These are phyloP conservation scores for Neurospora crassa DNA, from an alignment of 2,329 filamentous ascomycete genomes.

Conservation along the genomic window DNA sequence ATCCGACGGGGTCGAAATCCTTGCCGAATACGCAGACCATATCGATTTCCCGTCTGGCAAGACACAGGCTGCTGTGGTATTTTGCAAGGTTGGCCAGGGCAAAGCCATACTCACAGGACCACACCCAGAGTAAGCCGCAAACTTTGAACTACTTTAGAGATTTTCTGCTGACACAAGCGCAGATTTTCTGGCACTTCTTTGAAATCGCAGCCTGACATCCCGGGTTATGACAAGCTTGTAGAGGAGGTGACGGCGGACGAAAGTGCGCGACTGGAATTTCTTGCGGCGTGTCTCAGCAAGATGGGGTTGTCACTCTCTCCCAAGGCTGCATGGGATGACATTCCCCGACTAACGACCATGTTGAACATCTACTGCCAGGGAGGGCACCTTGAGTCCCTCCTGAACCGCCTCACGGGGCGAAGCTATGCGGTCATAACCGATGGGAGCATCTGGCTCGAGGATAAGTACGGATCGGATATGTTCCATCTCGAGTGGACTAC, in stretches of 20 bases:
- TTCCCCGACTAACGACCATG: background rate
- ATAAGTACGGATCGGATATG: slow-evolving; percentile 69
- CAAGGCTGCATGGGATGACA: slow-evolving; percentile 23
- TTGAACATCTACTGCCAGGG: background rate
- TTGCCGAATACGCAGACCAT: slow-evolving; percentile 70
- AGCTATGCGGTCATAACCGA: background rate
- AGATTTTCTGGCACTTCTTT: slow-evolving; percentile 81
- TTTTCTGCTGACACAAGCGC: slow-evolving; percentile 9
- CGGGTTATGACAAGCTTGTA: slow-evolving; percentile 62
- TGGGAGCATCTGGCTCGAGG: slow-evolving; percentile 32
- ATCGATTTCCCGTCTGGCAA: slow-evolving; percentile 68
- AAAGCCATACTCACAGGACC: slow-evolving; percentile 73
- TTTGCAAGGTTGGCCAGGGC: slow-evolving; percentile 74
- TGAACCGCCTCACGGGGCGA: slow-evolving; percentile 42
- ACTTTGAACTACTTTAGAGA: background rate
- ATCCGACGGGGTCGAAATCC: slow-evolving; percentile 61
- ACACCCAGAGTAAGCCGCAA: slow-evolving; percentile 66
- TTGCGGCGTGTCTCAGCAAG: slow-evolving; percentile 71
- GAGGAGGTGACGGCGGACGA: slow-evolving; percentile 60
- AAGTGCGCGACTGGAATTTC: slow-evolving; percentile 57
- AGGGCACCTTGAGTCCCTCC: slow-evolving; percentile 67
- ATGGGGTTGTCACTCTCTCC: slow-evolving; percentile 73
- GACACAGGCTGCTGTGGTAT: slow-evolving; percentile 69
- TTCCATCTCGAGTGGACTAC: slow-evolving; percentile 50
- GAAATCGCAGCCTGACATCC: slow-evolving; percentile 53